phyloP scores from a whole-genome alignment of 208 protist species.

The Leishmania martiniquensis region DNA sequence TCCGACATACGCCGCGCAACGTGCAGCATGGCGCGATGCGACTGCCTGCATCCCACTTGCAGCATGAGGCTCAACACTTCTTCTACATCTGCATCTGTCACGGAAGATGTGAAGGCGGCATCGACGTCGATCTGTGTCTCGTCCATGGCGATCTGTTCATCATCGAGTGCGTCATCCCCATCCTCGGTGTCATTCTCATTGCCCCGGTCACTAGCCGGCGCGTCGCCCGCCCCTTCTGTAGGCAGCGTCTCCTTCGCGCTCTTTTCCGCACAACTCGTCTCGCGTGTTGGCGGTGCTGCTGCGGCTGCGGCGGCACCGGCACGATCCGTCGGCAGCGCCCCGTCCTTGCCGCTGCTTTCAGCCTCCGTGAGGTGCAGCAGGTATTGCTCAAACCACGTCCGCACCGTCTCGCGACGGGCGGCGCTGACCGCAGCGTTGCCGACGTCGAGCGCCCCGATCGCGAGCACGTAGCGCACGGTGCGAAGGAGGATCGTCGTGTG shows the following conservation, averaged over 20 bases:
- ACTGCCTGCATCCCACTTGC: slow-evolving; percentile 25
- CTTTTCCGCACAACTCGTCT: background rate
- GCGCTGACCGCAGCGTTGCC: background rate
- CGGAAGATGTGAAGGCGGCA: slow-evolving; percentile 2
- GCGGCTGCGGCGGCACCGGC: background rate
- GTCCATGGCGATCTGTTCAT: background rate
- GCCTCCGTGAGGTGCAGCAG: slow-evolving; percentile 6
- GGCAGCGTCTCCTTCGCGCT: background rate
- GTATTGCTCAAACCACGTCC: slow-evolving; percentile 26
- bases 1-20: slow-evolving; percentile 10
- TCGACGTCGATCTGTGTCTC: background rate
- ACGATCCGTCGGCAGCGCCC: background rate
- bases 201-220: background rate
- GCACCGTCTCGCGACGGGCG: slow-evolving; percentile 14
- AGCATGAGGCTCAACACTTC: slow-evolving; percentile 30
- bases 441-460: background rate
- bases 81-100: slow-evolving; percentile 40
- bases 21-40: slow-evolving; percentile 3
- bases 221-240: background rate
- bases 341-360: background rate
- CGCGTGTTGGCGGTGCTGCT: background rate
- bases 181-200: background rate
- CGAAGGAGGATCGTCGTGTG: slow-evolving; percentile 22
- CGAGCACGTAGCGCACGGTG: slow-evolving; percentile 23
- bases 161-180: background rate